A percentile compares a stretch with the other conserved stretches of the same genome.
Conservation (phyloP, 768 basidiomycete species). For the Mycena epipterygia region DNA sequence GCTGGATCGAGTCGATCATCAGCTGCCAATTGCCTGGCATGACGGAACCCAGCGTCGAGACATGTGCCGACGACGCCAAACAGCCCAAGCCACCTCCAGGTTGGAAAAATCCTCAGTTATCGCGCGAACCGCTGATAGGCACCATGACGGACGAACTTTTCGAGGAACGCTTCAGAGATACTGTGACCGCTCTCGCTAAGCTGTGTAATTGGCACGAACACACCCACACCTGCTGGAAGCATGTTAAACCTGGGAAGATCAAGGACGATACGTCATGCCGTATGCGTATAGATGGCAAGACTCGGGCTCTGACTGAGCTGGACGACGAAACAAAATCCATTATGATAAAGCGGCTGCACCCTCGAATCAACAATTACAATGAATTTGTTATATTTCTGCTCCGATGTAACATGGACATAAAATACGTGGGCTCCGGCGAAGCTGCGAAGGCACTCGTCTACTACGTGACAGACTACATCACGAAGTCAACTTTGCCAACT, state of each 20-base stretch:
- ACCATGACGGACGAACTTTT: background rate
- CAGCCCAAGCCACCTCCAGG: background rate
- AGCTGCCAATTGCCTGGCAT: background rate
- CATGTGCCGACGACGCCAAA: background rate
- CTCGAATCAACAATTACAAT: background rate
- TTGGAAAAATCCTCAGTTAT: background rate
- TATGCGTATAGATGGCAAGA: background rate
- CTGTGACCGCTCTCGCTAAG: background rate
- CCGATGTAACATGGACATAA: constrained; percentile 37
- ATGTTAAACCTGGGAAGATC: background rate
- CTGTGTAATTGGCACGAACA: background rate
- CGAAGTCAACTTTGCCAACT: constrained; percentile 41
- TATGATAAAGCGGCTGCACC: constrained; percentile 34
- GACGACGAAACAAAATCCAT: background rate
- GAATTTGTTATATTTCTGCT: constrained; percentile 3
- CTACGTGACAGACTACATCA: constrained; percentile 55
- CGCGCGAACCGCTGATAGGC: background rate
- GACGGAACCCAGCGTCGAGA: background rate
- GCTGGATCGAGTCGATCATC: background rate
- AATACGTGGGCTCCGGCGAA: constrained; percentile 49
- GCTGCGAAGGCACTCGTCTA: constrained; percentile 49
- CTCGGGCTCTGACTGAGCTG: background rate
- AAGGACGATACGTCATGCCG: background rate
- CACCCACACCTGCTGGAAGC: background rate
- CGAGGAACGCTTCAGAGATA: background rate